phyloP scores from a whole-genome alignment of 164 flowering plant species.

The Piper betle region DNA sequence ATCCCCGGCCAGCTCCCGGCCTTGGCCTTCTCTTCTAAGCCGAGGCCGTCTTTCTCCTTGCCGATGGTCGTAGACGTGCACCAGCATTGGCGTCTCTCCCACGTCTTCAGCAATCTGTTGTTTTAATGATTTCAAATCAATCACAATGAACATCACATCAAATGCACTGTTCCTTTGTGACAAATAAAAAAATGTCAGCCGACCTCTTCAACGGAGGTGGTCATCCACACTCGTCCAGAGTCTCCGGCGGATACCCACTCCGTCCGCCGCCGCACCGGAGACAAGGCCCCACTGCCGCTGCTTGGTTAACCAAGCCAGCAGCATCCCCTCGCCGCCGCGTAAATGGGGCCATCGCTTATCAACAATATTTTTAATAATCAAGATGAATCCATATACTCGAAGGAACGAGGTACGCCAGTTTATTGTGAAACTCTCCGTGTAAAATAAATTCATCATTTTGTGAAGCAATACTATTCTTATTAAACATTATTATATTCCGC shows the following conservation, averaged over 20 bases:
- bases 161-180: not conserved
- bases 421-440: no score
- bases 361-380: no score
- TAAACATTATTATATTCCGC: no score
- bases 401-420: no score
- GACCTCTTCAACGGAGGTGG: constrained; percentile 18
- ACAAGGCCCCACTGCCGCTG: no score
- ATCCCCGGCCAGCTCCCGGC: constrained; percentile 15
- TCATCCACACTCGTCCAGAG: constrained; percentile 23
- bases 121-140: not conserved
- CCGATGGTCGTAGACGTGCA: constrained; percentile 17
- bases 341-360: no score
- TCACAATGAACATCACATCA: not conserved
- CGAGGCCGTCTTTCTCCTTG: not conserved
- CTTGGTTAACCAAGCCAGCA: no score
- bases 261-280: no score
- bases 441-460: no score
- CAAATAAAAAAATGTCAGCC: not conserved
- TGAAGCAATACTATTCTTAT: no score
- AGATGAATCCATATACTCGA: no score
- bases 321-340: no score
- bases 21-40: constrained; percentile 12
- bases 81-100: constrained; percentile 22
- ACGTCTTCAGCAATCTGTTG: constrained; percentile 24
- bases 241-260: not conserved